Evolutionary conservation across 371 early-diverging fungal genomes (phyloP).

Genomic region (Mucor ambiguus): DNA sequence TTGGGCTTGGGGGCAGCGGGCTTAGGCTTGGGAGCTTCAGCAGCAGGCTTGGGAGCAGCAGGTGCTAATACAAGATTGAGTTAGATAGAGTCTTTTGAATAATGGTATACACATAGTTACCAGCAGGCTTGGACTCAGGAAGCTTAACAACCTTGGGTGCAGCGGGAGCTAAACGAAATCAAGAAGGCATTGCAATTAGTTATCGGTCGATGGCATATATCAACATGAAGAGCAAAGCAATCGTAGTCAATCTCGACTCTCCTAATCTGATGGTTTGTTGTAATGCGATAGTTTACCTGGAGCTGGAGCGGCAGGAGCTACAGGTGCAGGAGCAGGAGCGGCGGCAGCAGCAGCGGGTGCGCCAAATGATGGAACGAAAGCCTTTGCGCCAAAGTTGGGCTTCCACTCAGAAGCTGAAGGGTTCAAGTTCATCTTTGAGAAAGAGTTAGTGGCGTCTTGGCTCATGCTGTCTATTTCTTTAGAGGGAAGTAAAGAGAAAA

Average conservation of each 20-base stretch:
- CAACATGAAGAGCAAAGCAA: not conserved
- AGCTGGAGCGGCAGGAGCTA: conserved; percentile 8
- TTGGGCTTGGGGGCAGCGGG: conserved; percentile 11
- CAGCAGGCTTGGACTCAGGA: conserved; percentile 34
- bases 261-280: not conserved
- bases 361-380: conserved; percentile 38
- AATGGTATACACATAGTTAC: not conserved
- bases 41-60: conserved; percentile 13
- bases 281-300: not conserved
- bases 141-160: conserved; percentile 39
- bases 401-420: conserved; percentile 44
- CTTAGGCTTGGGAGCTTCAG: conserved; percentile 15
- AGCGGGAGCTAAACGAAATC: conserved; percentile 14
- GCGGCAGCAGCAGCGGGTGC: conserved; percentile 24
- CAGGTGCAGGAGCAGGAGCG: conserved; percentile 16
- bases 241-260: not conserved
- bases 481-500: conserved; percentile 10
- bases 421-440: conserved; percentile 36
- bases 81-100: not conserved
- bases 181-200: not conserved
- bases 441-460: conserved; percentile 22
- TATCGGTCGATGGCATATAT: not conserved
- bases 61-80: not conserved
- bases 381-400: conserved; percentile 36
- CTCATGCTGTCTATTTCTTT: conserved; percentile 15